Evolutionary conservation across 345 rosid species (phyloP).

Genomic region (Lepidium aucheri): DNA sequence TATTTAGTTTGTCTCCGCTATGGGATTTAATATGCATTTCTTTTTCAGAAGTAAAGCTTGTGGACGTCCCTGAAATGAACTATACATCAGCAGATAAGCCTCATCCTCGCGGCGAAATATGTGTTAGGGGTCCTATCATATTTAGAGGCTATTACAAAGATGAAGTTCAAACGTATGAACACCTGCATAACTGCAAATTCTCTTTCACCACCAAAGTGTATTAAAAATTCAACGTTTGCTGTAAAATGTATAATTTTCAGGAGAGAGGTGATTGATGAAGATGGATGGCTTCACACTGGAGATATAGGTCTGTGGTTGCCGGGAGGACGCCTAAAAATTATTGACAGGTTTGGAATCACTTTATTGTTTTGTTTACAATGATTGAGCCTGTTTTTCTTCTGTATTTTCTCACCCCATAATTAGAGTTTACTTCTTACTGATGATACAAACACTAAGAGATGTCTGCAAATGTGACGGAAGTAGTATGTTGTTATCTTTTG

Average conservation of each 20-base stretch:
- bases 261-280: constrained; percentile 84
- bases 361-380: neutral
- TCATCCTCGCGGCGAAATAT: constrained; percentile 92
- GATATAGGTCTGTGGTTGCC: constrained; percentile 88
- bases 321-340: constrained; percentile 91
- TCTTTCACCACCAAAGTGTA: neutral
- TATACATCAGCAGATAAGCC: constrained; percentile 86
- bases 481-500: no score
- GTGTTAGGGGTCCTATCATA: constrained; percentile 87
- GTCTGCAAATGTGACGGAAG: neutral
- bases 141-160: constrained; percentile 87
- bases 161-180: constrained; percentile 75
- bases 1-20: neutral
- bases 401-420: neutral
- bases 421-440: neutral
- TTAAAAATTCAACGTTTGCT: neutral
- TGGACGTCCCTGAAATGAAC: constrained; percentile 94
- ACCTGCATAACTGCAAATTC: neutral
- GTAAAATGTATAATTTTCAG: constrained; percentile 34
- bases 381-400: neutral
- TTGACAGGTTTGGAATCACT: constrained; percentile 56
- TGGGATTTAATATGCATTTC: neutral
- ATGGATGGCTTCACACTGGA: constrained; percentile 96
- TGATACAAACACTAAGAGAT: neutral
- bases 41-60: constrained; percentile 84